These are phyloP conservation scores for Hibiscus tridactylites DNA, from an alignment of 345 rosid genomes.

Conservation along the genomic window DNA sequence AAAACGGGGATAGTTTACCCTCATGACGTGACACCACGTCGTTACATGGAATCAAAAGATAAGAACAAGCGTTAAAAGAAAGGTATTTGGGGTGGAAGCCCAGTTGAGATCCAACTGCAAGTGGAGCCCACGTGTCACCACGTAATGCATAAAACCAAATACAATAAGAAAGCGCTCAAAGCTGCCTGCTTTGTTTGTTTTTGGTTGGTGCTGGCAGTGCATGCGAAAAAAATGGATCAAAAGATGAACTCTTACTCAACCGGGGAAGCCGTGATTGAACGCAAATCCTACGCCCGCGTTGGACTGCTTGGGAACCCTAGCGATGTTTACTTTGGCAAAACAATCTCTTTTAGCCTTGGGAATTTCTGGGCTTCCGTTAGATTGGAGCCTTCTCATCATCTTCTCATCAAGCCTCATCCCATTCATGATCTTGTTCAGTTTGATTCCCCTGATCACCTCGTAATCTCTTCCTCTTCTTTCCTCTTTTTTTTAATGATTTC, in stretches of 20 bases:
- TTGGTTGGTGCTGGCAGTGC: background rate
- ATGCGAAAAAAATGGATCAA: background rate
- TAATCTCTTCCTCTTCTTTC: slow-evolving; percentile 9
- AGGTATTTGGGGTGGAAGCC: too few species aligned
- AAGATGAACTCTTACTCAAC: background rate
- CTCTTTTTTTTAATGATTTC: background rate
- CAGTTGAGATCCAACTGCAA: too few species aligned
- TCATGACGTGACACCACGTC: too few species aligned
- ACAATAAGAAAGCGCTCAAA: too few species aligned
- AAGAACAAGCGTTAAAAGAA: too few species aligned
- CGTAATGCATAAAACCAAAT: too few species aligned
- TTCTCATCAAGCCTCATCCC: slow-evolving; percentile 69
- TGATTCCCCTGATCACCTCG: slow-evolving; percentile 59
- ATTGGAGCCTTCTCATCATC: slow-evolving; percentile 56
- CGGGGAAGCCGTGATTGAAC: slow-evolving; percentile 27
- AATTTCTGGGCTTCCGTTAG: slow-evolving; percentile 73
- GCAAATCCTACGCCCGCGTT: slow-evolving; percentile 50
- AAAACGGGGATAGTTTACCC: too few species aligned
- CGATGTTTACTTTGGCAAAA: slow-evolving; percentile 66
- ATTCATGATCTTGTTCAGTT: slow-evolving; percentile 72
- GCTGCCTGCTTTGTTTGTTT: too few species aligned
- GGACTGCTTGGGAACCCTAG: slow-evolving; percentile 75
- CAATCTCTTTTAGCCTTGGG: slow-evolving; percentile 51
- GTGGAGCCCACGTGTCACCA: too few species aligned
- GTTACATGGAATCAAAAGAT: too few species aligned